A percentile compares a stretch with the other conserved stretches of the same genome.
These are phyloP conservation scores for Globisporangium perplexum DNA, from an alignment of 352 stramenopile genomes.

Conservation along the genomic window DNA sequence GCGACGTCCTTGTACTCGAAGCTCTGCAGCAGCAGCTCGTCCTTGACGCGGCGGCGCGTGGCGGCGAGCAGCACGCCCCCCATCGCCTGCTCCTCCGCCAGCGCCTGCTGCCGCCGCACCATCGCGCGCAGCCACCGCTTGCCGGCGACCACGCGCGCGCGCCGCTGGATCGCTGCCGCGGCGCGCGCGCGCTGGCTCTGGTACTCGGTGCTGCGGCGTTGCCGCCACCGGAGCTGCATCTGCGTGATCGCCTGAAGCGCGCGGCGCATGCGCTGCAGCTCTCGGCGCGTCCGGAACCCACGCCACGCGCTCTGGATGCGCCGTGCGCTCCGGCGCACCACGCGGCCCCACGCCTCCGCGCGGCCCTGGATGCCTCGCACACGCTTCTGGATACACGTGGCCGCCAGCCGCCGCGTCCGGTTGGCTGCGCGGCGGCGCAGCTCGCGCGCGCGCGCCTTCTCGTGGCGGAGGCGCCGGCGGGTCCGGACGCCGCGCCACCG, in stretches of 20 bases:
- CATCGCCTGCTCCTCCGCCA: conserved; percentile 47
- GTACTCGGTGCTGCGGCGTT: conserved; percentile 22
- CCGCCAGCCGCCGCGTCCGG: conserved; percentile 24
- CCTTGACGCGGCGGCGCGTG: conserved; percentile 35
- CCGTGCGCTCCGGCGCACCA: conserved; percentile 30
- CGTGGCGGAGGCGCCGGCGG: conserved; percentile 32
- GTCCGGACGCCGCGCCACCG: conserved; percentile 38
- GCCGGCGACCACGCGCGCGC: conserved; percentile 28
- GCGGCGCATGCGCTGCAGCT: conserved; percentile 33
- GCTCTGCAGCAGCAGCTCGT: conserved; percentile 64
- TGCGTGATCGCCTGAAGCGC: conserved; percentile 39
- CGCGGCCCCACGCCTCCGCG: conserved; percentile 24
- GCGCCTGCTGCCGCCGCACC: conserved; percentile 41
- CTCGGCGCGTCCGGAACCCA: conserved; percentile 36
- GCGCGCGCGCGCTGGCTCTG: conserved; percentile 18
- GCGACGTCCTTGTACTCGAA: conserved; percentile 36
- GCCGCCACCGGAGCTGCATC: conserved; percentile 44
- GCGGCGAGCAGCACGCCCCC: conserved; percentile 39
- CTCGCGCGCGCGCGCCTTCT: conserved; percentile 26
- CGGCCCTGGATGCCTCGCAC: conserved; percentile 49
- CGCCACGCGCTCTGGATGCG: conserved; percentile 57
- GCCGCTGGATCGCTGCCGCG: conserved; percentile 32
- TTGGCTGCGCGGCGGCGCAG: conserved; percentile 21
- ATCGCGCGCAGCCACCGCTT: conserved; percentile 28
- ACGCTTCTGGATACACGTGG: conserved; percentile 49